Evolutionary conservation across 805 yeast genomes (phyloP), one percentile per base, ranked within the genome.

Genomic region (Cyberlindnera suaveolens): DNA sequence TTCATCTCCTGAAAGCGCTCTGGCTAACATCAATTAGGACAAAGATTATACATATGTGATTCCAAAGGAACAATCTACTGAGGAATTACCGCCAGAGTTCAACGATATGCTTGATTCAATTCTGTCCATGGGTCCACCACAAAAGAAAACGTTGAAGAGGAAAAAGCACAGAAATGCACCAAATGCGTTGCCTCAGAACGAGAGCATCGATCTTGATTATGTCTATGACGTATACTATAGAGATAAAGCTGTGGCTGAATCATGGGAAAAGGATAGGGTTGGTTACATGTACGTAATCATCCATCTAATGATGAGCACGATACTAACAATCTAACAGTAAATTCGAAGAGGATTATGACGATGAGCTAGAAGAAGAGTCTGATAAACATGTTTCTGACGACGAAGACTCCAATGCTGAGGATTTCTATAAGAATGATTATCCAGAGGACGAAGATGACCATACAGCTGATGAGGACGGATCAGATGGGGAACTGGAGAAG

Each of bases 381-480:
- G 48, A 42, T 15, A 60, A 62, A n/a, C 62, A 54, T 9, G 52
- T 58, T 3, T 73, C 87, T 0, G 93, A 84, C 51, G 88, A 85
- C 54, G 91, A 85, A 48, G 95, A 85, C 57, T 84, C 93, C 0
- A 85, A 85, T 57, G 96, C 96, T 17, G 99, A 91, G 65, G 88
- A 85, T 43, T 90, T 81, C 57, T 91, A 91, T 60, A 78, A 80
- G 54, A 91, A 93, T 62, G 98, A 91, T 57, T 91, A 91, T 57
- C 98, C 98, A 0, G 96, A 88, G 37, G 96, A 90, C 57, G 96
- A 88, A 49, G 91, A 85, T 54, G 88, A 79, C 3, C 57, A 53
- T n/a, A 46, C 51, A 16, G 44, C 49, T 4, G 50, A 53, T n/a
- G 54, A 45, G 9, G 54, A 49, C 4, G 51, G 45, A 17, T 46